A percentile compares a stretch with the other conserved stretches of the same genome.
These are phyloP conservation scores for Parastagonospora nodorum DNA, from an alignment of 2,329 filamentous ascomycete genomes.

Conservation along the genomic window DNA sequence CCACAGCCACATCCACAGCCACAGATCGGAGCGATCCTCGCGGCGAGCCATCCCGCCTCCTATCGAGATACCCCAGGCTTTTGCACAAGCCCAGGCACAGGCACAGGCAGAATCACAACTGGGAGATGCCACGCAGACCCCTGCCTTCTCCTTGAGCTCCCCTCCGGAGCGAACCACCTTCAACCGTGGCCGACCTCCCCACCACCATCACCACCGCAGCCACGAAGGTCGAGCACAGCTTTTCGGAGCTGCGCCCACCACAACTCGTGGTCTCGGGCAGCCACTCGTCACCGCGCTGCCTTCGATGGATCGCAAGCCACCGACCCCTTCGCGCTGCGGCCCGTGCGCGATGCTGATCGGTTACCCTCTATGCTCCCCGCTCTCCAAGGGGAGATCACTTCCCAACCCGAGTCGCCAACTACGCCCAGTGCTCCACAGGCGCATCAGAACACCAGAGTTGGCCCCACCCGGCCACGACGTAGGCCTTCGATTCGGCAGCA, in stretches of 20 bases:
- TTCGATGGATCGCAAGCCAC: constrained; percentile 65
- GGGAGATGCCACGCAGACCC: constrained; percentile 66
- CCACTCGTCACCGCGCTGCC: constrained; percentile 70
- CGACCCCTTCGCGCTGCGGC: constrained; percentile 75
- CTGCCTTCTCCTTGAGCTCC: constrained; percentile 69
- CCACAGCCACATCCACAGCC: constrained; percentile 46
- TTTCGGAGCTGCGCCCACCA: constrained; percentile 31
- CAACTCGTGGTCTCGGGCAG: constrained; percentile 60
- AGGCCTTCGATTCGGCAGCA: constrained; percentile 89
- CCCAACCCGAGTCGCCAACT: constrained; percentile 78
- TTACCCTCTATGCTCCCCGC: constrained; percentile 84
- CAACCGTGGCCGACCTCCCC: constrained; percentile 59
- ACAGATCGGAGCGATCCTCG: constrained; percentile 49
- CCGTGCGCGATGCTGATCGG: constrained; percentile 83
- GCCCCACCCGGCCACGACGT: constrained; percentile 62
- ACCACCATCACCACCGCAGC: constrained; percentile 54
- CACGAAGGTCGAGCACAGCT: constrained; percentile 52
- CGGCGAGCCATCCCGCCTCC: constrained; percentile 83
- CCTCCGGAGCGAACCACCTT: constrained; percentile 74
- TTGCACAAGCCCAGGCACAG: constrained; percentile 36
- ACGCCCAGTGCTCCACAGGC: constrained; percentile 45
- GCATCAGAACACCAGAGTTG: constrained; percentile 46
- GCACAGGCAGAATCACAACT: constrained; percentile 54
- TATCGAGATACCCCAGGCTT: constrained; percentile 73
- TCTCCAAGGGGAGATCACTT: constrained; percentile 68